A percentile compares a stretch with the other conserved stretches of the same genome.
Conservation (phyloP, 352 stramenopile genomes). For the Phytophthora vignae region DNA sequence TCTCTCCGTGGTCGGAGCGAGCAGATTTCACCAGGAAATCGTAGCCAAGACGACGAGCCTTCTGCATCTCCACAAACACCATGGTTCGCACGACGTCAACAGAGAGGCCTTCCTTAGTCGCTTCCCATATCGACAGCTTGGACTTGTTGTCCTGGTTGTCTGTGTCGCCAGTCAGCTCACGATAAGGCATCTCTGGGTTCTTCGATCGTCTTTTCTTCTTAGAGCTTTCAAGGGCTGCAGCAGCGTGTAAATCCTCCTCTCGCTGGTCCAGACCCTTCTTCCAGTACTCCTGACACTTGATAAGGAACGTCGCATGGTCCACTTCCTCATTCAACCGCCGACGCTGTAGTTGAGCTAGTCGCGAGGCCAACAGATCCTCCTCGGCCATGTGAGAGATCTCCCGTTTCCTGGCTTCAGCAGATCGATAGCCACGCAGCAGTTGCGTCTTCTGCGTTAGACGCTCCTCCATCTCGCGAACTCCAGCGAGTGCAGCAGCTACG, state of each 20-base stretch:
- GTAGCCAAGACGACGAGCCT: conserved; percentile 63
- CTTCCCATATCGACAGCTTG: conserved; percentile 79
- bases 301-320: conserved; percentile 36
- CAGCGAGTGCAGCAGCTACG: conserved; percentile 36
- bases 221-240: conserved; percentile 5
- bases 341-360: conserved; percentile 18
- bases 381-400: conserved; percentile 48
- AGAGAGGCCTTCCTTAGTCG: conserved; percentile 54
- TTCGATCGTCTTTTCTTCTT: conserved; percentile 24
- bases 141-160: conserved; percentile 31
- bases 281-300: conserved; percentile 55
- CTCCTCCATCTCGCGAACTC: conserved; percentile 45
- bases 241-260: conserved; percentile 32
- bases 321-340: conserved; percentile 29
- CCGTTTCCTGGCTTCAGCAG: conserved; percentile 34
- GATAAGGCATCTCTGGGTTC: conserved; percentile 23
- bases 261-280: conserved; percentile 46
- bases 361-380: conserved; percentile 47
- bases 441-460: conserved; percentile 45
- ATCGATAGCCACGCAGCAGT: conserved; percentile 44
- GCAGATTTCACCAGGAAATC: conserved; percentile 60
- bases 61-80: conserved; percentile 69
- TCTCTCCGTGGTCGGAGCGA: conserved; percentile 62
- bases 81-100: conserved; percentile 63
- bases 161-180: conserved; percentile 28